Conservation (phyloP, 2,329 filamentous ascomycete genomes). For the Cryphonectria parasitica region DNA sequence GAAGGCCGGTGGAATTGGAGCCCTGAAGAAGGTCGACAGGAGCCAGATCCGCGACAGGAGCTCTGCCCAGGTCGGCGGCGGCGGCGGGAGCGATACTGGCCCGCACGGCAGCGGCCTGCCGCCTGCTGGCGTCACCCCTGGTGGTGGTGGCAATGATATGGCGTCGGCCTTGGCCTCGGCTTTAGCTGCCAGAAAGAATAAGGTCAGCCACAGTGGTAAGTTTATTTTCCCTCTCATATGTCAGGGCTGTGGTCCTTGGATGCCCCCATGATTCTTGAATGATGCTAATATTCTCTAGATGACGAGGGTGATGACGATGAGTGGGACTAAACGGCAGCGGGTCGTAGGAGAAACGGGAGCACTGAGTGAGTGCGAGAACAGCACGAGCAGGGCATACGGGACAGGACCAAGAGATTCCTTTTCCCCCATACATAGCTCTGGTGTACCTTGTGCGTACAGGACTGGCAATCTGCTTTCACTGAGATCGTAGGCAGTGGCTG, state of each 20-base stretch:
- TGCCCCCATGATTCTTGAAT: constrained; percentile 21
- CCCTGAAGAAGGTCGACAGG: constrained; percentile 77
- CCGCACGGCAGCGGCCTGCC: constrained; percentile 56
- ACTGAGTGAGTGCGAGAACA: background rate
- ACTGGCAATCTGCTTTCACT: background rate
- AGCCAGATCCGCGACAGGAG: constrained; percentile 73
- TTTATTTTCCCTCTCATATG: constrained; percentile 36
- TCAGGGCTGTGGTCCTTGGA: too few species aligned
- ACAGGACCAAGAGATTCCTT: background rate
- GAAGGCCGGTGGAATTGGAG: constrained; percentile 66
- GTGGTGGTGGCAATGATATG: constrained; percentile 68
- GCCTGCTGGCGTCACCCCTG: constrained; percentile 55
- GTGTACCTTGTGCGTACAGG: background rate
- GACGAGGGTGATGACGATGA: constrained; percentile 79
- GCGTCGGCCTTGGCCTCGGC: constrained; percentile 82
- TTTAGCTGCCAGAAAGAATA: constrained; percentile 83
- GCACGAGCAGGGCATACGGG: background rate
- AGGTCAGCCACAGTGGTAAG: constrained; percentile 94
- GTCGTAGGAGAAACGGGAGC: background rate
- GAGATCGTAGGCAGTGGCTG: background rate
- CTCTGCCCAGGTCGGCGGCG: constrained; percentile 58
- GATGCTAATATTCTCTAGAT: constrained; percentile 53
- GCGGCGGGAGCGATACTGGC: constrained; percentile 48
- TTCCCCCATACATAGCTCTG: background rate
- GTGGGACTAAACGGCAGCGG: constrained; percentile 50